phyloP scores from a whole-genome alignment of 2,329 filamentous ascomycete genomes.

The Metarhizium robertsii region DNA sequence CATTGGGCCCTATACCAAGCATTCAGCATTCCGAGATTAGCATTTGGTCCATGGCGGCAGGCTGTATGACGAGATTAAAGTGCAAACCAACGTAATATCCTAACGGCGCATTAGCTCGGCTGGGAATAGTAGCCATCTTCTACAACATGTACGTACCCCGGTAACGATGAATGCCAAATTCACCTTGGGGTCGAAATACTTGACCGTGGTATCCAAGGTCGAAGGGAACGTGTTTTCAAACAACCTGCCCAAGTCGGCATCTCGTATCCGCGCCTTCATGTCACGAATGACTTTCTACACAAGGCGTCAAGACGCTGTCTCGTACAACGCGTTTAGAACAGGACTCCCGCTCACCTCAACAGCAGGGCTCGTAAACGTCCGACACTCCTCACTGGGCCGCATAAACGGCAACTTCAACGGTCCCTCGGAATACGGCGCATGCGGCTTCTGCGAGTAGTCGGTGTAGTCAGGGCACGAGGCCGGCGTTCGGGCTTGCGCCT shows the following conservation, averaged over 20 bases:
- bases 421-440: slow-evolving; percentile 14
- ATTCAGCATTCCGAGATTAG: neutral
- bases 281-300: slow-evolving; percentile 17
- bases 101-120: slow-evolving; percentile 1
- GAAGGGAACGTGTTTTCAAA: slow-evolving; percentile 82
- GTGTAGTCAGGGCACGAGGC: slow-evolving; percentile 16
- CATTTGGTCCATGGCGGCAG: neutral
- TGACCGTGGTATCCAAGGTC: slow-evolving; percentile 72
- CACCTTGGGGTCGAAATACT: slow-evolving; percentile 59
- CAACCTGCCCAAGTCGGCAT: slow-evolving; percentile 62
- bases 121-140: neutral
- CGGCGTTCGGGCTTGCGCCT: slow-evolving; percentile 8
- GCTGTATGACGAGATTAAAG: too few relatives aligned
- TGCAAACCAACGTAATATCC: slow-evolving; percentile 15
- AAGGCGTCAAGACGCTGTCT: neutral
- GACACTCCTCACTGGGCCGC: slow-evolving; percentile 16
- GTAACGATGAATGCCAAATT: slow-evolving; percentile 72
- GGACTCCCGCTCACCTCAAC: slow-evolving; percentile 13
- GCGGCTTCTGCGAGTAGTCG: slow-evolving; percentile 12
- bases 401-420: slow-evolving; percentile 16
- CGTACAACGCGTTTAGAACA: too few relatives aligned
- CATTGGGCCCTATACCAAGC: slow-evolving; percentile 35
- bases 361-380: slow-evolving; percentile 18
- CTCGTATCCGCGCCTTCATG: slow-evolving; percentile 30
- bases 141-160: slow-evolving; percentile 52